Percentiles rank a stretch among this genome's conserved stretches.
Conservation (phyloP, 192 early-diverging fungal species). For the Umbelopsis sp. region DNA sequence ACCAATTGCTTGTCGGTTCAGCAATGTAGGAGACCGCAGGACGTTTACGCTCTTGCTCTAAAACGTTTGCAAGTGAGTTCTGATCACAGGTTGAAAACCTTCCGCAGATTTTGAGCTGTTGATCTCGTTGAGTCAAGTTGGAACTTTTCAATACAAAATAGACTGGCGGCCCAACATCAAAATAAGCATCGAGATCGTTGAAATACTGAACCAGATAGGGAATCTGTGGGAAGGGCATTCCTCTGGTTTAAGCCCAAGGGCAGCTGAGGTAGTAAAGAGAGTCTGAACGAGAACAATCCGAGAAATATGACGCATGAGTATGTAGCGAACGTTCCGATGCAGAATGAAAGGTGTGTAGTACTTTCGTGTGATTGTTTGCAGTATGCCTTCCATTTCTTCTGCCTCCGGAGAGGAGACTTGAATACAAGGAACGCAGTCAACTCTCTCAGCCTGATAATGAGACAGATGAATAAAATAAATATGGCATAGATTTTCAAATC, state of each 20-base stretch:
- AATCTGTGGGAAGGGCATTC: conserved; percentile 61
- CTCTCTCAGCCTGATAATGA: conserved; percentile 36
- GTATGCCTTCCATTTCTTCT: conserved; percentile 46
- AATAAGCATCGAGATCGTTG: conserved; percentile 60
- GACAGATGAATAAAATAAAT: neutral
- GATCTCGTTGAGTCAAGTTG: conserved; percentile 46
- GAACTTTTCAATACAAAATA: conserved; percentile 60
- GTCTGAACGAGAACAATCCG: conserved; percentile 48
- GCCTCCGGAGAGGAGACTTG: conserved; percentile 46
- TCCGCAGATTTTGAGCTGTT: conserved; percentile 60
- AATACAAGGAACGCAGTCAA: conserved; percentile 58
- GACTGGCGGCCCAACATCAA: conserved; percentile 64
- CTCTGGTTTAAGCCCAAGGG: conserved; percentile 66
- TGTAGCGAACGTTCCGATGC: conserved; percentile 40
- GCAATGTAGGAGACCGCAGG: conserved; percentile 60
- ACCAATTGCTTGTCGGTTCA: conserved; percentile 62
- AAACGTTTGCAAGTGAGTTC: conserved; percentile 53
- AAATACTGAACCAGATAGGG: conserved; percentile 67
- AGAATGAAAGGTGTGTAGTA: conserved; percentile 59
- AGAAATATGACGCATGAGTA: conserved; percentile 50
- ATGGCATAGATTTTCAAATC: neutral
- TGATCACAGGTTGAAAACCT: conserved; percentile 55
- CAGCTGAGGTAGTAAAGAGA: conserved; percentile 50
- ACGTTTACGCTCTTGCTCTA: conserved; percentile 68
- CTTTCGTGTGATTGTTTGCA: conserved; percentile 46